These are phyloP conservation scores for Suillus subalutaceus DNA, from an alignment of 768 basidiomycete genomes.

Conservation along the genomic window DNA sequence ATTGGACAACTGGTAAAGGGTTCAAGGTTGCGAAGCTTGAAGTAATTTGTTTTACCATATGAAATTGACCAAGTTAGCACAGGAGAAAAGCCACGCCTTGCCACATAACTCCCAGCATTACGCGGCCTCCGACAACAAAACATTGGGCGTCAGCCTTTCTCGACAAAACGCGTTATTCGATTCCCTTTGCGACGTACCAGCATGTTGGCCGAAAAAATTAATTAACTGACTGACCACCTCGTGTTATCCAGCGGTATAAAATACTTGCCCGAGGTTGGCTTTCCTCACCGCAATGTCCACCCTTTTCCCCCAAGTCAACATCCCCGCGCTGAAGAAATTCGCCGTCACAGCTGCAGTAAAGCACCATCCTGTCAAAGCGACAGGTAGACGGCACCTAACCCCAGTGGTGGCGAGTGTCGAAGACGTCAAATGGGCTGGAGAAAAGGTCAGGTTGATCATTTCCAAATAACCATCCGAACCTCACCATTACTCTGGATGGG, in stretches of 20 bases:
- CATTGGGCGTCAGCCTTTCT: not conserved
- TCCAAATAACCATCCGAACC: not conserved
- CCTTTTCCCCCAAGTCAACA: conserved; percentile 32
- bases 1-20: not conserved
- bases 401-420: conserved; percentile 25
- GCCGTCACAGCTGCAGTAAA: conserved; percentile 27
- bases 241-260: conserved; percentile 12
- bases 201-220: not conserved
- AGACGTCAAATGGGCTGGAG: conserved; percentile 32
- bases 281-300: conserved; percentile 14
- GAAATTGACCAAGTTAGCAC: conserved; percentile 8
- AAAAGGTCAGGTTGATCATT: conserved; percentile 24
- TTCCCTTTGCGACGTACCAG: conserved; percentile 9
- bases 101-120: conserved; percentile 3
- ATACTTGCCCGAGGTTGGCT: conserved; percentile 1
- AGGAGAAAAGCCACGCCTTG: conserved; percentile 10
- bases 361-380: conserved; percentile 21
- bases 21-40: not conserved
- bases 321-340: conserved; percentile 29
- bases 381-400: conserved; percentile 15
- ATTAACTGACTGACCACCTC: conserved; percentile 14
- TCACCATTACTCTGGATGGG: not conserved
- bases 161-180: conserved; percentile 2
- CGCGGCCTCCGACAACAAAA: conserved; percentile 10
- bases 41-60: not conserved